Evolutionary conservation across 2,329 filamentous ascomycete genomes (phyloP), one percentile per base, ranked within the genome.

Genomic region (Aspergillus fructus): DNA sequence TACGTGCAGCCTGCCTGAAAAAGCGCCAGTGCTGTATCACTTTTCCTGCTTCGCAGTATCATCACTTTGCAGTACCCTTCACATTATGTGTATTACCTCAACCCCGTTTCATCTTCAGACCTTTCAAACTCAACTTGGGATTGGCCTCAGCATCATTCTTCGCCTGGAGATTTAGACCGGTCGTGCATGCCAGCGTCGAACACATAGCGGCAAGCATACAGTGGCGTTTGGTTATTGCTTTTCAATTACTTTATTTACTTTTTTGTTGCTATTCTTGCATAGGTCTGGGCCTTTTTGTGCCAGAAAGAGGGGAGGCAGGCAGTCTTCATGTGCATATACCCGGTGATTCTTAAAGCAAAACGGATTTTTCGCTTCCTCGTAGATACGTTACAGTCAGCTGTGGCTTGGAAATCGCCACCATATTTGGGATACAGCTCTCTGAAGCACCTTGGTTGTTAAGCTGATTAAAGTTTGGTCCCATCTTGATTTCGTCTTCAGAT

Each of bases 171-270:
- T 43, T 23, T 51, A 42, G 39, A 42, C 21, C 23, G 23, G 17
- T 45, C 43, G 21, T 39, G 37, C 24, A 53, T 53, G 50, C 27
- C 33, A 34, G 39, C 30, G n/a, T 23, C 21, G 42, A 47, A 19
- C 27, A 54, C 34, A 42, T 42, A 49, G 46, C 42, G 49, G 21
- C 37, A 58, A 58, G 58, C 58, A 60, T 60, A 51, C 19, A 49
- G 34, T 47, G 58, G 58, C 58, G 58, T 60, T 60, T 43, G 50
- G 49, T 47, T 45, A 42, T 24, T 39, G 34, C 45, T 19, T 46
- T 19, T 39, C 33, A 8, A 15, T 13, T 27, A n/a, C 12, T 21
- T 37, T n/a, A 24, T 45, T 30, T 30, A 30, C 27, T 30, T 30
- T 30, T 30, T 27, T 30, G 11, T 30, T 30, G 27, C 27, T 30